Percentiles rank a stretch among this genome's conserved stretches.
These are phyloP conservation scores for Nematodospora valgi DNA, from an alignment of 805 yeast genomes.

Conservation along the genomic window DNA sequence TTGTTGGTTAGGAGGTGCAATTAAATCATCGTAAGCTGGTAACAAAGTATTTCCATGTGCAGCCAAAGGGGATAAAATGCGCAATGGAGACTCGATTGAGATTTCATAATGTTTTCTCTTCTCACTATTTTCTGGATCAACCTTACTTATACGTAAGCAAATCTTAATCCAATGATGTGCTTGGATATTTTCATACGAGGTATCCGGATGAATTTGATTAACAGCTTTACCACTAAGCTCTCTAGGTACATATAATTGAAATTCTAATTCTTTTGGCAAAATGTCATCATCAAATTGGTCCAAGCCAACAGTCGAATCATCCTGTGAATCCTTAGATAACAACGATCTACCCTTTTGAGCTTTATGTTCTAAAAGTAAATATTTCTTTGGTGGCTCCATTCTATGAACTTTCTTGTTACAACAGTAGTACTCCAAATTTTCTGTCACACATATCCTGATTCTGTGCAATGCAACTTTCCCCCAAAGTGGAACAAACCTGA, in stretches of 20 bases:
- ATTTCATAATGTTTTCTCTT: constrained; percentile 92
- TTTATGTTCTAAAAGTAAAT: constrained; percentile 73
- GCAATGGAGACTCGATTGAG: constrained; percentile 92
- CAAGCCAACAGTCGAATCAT: constrained; percentile 26
- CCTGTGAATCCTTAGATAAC: constrained; percentile 36
- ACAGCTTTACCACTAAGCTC: constrained; percentile 51
- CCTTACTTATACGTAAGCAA: constrained; percentile 71
- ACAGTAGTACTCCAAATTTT: constrained; percentile 88
- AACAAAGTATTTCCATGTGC: constrained; percentile 76
- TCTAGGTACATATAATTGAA: constrained; percentile 82
- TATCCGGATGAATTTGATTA: constrained; percentile 71
- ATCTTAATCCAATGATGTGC: constrained; percentile 95
- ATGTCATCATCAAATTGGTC: constrained; percentile 43
- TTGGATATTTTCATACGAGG: constrained; percentile 74
- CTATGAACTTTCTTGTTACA: constrained; percentile 83
- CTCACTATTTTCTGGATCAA: constrained; percentile 48
- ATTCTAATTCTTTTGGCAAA: constrained; percentile 76
- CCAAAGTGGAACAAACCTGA: constrained; percentile 72
- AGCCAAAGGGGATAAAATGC: constrained; percentile 70
- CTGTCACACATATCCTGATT: constrained; percentile 80
- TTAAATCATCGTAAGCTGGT: constrained; percentile 58
- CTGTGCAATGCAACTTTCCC: constrained; percentile 87
- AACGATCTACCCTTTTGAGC: constrained; percentile 52
- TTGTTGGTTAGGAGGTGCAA: constrained; percentile 8
- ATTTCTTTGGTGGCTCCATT: constrained; percentile 85